Conservation (phyloP, 257 asterid genomes). For the Capsicum pubescens region DNA sequence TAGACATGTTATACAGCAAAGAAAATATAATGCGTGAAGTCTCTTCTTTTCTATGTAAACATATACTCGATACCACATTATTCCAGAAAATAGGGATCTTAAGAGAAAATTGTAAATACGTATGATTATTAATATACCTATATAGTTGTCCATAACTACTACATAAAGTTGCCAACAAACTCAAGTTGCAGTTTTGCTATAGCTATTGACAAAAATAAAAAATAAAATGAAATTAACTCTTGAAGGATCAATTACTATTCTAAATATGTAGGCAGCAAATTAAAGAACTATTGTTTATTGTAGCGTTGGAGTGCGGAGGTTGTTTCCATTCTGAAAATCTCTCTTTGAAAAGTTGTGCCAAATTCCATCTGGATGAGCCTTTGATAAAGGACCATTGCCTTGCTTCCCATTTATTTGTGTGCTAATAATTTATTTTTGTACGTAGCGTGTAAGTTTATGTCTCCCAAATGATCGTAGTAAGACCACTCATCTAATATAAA, state of each 20-base stretch:
- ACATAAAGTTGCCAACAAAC: too few species aligned
- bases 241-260: too few species aligned
- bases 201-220: not conserved
- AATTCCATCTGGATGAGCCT: too few species aligned
- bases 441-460: not conserved
- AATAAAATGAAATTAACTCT: not conserved
- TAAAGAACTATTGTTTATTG: not conserved
- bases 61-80: not conserved
- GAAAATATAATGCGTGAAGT: not conserved
- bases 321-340: not conserved
- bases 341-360: too few species aligned
- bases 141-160: not conserved
- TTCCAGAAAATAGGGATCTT: not conserved
- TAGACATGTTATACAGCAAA: not conserved
- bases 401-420: too few species aligned
- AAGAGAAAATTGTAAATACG: not conserved
- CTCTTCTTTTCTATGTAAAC: not conserved
- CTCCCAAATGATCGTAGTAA: not conserved
- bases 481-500: not conserved
- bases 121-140: constrained; percentile 6
- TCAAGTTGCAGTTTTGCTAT: too few species aligned
- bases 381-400: too few species aligned
- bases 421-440: not conserved
- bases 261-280: too few species aligned
- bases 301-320: not conserved